Base-by-base conservation (phyloP, 2,329 filamentous ascomycete species). In the Metarhizium brunneum region DNA sequence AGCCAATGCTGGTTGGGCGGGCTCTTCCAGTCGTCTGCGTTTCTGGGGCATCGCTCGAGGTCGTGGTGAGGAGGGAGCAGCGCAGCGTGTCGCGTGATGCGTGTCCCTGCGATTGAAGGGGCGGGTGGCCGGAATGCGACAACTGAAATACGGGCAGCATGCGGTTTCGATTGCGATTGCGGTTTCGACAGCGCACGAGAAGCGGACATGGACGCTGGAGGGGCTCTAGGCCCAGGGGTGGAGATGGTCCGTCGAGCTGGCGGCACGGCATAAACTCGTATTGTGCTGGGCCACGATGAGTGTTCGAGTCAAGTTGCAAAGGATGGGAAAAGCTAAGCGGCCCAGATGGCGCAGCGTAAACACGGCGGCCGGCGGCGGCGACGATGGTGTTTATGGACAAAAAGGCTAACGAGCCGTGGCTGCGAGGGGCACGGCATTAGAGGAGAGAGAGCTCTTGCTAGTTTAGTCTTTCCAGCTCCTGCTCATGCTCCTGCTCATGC, bases 1-100 rank as follows among this genome's bases (percentile, higher is more conserved):
- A 50, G 54, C 52, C 54, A 57, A 50, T 42, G 54, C 52, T 55
- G 58, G 51, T 42, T 61, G 60, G 47, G 58, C 55, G 53, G 61
- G 57, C 47, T 69, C 64, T 60, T 65, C 63, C 50, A 63, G 64
- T 59, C 64, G 68, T 59, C 71, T 72, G 62, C 70, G 69, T 64
- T 73, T 73, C 59, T 63, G 62, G 59, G 70, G 65, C 70, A 71
- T 71, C 56, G 59, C 59, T 58, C 53, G 48, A 40, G 18, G 32
- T 36, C 32, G 48, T 38, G 53, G 30, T 32, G 18, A 25, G 36
- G 47, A n/a, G n/a, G 11, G 30, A 32, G 11, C 20, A 2, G 20
- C 53, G 45, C 38, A 13, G 30, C 14, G 40, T 18, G 32, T 35
- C 32, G 32, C 32, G 10, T 11, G 32, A 8, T 11, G 32, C 32